Percentiles rank a stretch among this genome's conserved stretches.
Evolutionary conservation across 1,284 basidiomycete genomes (phyloP).

Genomic region (Ganoderma multipileum): DNA sequence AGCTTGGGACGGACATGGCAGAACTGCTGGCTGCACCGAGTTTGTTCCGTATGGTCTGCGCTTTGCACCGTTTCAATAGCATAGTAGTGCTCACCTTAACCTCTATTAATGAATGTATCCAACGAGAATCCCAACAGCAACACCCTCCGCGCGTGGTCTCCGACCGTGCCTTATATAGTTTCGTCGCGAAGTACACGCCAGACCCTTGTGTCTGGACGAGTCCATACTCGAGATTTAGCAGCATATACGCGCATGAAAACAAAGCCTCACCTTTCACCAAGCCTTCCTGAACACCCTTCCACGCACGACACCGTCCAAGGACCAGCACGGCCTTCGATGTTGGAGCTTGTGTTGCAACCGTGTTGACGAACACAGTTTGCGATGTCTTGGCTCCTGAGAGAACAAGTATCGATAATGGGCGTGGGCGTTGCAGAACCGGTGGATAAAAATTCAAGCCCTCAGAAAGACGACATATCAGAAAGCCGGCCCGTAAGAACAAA

Average conservation of each 20-base stretch:
- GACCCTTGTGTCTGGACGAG: not conserved
- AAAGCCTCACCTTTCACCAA: not conserved
- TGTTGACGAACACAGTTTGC: not conserved
- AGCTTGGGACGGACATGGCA: conserved; percentile 24
- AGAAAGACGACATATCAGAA: not conserved
- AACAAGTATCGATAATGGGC: not conserved
- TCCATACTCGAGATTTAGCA: not conserved
- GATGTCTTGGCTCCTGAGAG: not conserved
- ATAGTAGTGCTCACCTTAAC: not conserved
- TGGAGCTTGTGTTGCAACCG: not conserved
- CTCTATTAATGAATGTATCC: no score
- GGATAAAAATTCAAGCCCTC: not conserved
- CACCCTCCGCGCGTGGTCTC: not conserved
- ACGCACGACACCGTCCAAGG: not conserved
- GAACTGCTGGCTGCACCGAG: not conserved
- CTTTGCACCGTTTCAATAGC: not conserved
- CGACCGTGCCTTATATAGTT: not conserved
- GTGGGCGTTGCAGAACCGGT: not conserved
- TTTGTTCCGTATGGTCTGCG: not conserved
- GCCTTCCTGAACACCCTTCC: not conserved
- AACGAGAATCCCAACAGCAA: not conserved
- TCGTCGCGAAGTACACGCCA: not conserved
- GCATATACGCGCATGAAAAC: not conserved
- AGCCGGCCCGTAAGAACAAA: conserved; percentile 3
- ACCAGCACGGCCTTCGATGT: not conserved